A percentile compares a stretch with the other conserved stretches of the same genome.
Evolutionary conservation across 129 eudicot species (phyloP).

Genomic region (Glebionis coronaria): DNA sequence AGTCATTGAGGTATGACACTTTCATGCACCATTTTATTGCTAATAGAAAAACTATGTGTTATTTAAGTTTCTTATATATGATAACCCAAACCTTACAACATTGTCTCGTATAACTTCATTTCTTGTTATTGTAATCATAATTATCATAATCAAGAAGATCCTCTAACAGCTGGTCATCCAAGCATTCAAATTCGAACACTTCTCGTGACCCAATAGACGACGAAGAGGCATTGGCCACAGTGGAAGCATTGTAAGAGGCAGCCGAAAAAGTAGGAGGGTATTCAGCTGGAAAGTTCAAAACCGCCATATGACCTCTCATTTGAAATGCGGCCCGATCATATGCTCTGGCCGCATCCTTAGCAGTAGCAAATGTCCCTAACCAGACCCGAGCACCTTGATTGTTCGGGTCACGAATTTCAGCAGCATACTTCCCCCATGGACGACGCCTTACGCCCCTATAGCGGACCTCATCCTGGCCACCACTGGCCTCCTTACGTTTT

Average conservation of each 20-base stretch:
- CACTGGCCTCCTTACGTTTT: background rate
- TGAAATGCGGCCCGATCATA: slow-evolving; percentile 46
- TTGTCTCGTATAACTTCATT: slow-evolving; percentile 13
- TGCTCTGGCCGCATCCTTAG: slow-evolving; percentile 57
- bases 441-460: slow-evolving; percentile 47
- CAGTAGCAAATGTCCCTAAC: slow-evolving; percentile 50
- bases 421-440: slow-evolving; percentile 59
- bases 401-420: slow-evolving; percentile 46
- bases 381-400: slow-evolving; percentile 39
- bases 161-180: slow-evolving; percentile 50
- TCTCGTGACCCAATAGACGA: slow-evolving; percentile 19
- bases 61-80: slow-evolving; percentile 13
- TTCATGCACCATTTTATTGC: slow-evolving; percentile 22
- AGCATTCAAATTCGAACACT: slow-evolving; percentile 51
- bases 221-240: background rate
- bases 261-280: slow-evolving; percentile 33
- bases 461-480: slow-evolving; percentile 25
- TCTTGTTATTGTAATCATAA: slow-evolving; percentile 21
- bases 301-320: slow-evolving; percentile 46
- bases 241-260: slow-evolving; percentile 23
- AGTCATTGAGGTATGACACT: background rate
- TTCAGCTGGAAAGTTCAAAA: slow-evolving; percentile 50
- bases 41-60: background rate
- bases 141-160: slow-evolving; percentile 47
- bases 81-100: slow-evolving; percentile 18